Percentiles rank a stretch among this genome's conserved stretches.
Conservation (phyloP, 352 stramenopile genomes). For the Globisporangium iwayamae region DNA sequence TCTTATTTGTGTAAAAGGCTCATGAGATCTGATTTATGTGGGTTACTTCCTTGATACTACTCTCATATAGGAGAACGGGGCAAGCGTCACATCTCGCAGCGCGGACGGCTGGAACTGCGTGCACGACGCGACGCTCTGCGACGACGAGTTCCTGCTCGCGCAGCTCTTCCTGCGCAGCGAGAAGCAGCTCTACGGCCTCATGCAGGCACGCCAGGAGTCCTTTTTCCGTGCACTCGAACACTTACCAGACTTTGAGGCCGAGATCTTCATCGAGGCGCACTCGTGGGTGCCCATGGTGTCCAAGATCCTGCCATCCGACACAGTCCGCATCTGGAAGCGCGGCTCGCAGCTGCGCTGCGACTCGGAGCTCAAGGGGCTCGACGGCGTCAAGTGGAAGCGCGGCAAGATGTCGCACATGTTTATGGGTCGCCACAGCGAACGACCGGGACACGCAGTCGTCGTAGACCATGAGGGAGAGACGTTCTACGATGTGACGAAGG, state of each 20-base stretch:
- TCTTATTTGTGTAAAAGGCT: background rate
- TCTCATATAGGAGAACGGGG: constrained; percentile 31
- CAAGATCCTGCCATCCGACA: constrained; percentile 73
- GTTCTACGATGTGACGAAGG: constrained; percentile 66
- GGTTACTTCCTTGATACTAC: background rate
- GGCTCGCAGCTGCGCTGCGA: constrained; percentile 66
- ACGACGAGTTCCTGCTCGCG: constrained; percentile 73
- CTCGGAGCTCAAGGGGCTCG: constrained; percentile 68
- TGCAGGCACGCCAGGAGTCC: constrained; percentile 45
- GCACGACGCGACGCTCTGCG: constrained; percentile 67
- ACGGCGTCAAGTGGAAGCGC: constrained; percentile 75
- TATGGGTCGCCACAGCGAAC: constrained; percentile 30
- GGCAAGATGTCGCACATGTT: constrained; percentile 72
- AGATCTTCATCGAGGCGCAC: constrained; percentile 75
- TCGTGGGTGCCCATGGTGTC: constrained; percentile 83
- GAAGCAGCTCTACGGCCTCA: constrained; percentile 47
- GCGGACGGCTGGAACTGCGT: constrained; percentile 67
- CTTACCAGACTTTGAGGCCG: constrained; percentile 73
- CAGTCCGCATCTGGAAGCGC: constrained; percentile 66
- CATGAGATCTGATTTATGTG: constrained; percentile 7
- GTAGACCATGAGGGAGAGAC: constrained; percentile 54
- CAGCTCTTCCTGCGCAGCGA: constrained; percentile 63
- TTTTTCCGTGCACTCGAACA: constrained; percentile 62
- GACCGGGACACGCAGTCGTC: constrained; percentile 43
- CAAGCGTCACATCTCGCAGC: constrained; percentile 32